Conservation (phyloP, 1,139 yeast species). For the Arxiozyma bovina region DNA sequence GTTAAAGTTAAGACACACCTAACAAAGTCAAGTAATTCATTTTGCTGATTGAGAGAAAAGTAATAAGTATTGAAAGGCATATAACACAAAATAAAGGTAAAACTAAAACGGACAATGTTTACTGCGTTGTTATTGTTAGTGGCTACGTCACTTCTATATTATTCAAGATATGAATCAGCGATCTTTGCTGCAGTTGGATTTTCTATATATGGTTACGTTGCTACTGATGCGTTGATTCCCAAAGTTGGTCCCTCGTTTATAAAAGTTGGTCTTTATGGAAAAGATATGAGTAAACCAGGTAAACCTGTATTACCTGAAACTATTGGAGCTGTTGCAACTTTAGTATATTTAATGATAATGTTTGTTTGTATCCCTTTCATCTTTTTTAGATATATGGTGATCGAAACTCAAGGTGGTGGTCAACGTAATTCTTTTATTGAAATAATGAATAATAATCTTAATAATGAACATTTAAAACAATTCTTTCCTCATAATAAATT, state of each 20-base stretch:
- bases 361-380: conserved; percentile 81
- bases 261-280: conserved; percentile 72
- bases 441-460: conserved; percentile 6
- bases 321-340: conserved; percentile 81
- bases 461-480: conserved; percentile 9
- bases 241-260: conserved; percentile 56
- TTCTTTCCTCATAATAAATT: conserved; percentile 78
- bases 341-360: conserved; percentile 73
- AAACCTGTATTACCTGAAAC: conserved; percentile 78
- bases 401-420: conserved; percentile 49
- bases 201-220: conserved; percentile 54
- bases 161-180: conserved; percentile 19
- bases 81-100: neutral
- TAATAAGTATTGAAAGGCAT: too few relatives aligned
- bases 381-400: conserved; percentile 70
- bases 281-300: conserved; percentile 66
- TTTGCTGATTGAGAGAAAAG: too few relatives aligned
- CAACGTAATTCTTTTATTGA: conserved; percentile 35
- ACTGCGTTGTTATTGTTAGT: neutral
- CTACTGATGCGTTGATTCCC: conserved; percentile 58
- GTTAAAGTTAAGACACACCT: too few relatives aligned
- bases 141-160: conserved; percentile 11
- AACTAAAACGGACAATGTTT: neutral
- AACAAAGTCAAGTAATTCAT: too few relatives aligned
- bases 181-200: conserved; percentile 50